phyloP scores from a whole-genome alignment of 1,284 basidiomycete genomes.

The Tausonia pullulans region DNA sequence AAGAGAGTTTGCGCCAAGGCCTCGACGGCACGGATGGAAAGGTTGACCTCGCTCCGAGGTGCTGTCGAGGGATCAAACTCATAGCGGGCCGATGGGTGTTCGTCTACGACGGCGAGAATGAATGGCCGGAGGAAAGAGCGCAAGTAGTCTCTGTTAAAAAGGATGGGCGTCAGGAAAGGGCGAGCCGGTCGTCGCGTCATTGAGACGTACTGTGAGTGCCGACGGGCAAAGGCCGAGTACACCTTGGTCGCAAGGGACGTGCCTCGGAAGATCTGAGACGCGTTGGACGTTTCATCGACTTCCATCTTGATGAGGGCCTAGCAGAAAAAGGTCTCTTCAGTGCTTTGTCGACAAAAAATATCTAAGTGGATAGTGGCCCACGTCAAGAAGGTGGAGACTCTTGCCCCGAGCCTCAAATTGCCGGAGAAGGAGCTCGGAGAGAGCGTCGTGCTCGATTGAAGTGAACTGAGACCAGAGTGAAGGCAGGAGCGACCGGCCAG shows the following conservation, averaged over 20 bases:
- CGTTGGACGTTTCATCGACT: constrained; percentile 1
- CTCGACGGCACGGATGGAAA: not conserved
- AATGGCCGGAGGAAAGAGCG: constrained; percentile 6
- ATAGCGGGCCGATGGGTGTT: not conserved
- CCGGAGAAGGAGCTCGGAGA: constrained; percentile 5
- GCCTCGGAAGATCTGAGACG: constrained; percentile 8
- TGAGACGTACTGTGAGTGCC: not conserved
- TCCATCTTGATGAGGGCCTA: constrained; percentile 7
- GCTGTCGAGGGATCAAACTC: too few relatives aligned
- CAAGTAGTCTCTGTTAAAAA: constrained; percentile 4
- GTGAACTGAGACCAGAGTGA: not conserved
- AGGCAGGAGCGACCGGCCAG: too few relatives aligned
- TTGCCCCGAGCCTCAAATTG: not conserved
- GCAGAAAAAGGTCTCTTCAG: not conserved
- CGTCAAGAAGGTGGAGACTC: not conserved
- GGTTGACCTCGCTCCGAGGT: too few relatives aligned
- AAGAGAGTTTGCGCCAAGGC: not conserved
- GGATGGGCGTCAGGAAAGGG: not conserved
- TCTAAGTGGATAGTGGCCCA: not conserved
- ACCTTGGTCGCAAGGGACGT: constrained; percentile 11
- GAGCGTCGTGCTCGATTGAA: constrained; percentile 5
- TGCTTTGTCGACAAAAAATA: not conserved
- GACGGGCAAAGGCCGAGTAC: constrained; percentile 1
- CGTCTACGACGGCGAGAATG: constrained; percentile 6
- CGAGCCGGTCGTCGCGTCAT: too few relatives aligned